A percentile compares a stretch with the other conserved stretches of the same genome.
These are phyloP conservation scores for Coemansia reversa DNA, from an alignment of 192 early-diverging fungal species.

Conservation along the genomic window DNA sequence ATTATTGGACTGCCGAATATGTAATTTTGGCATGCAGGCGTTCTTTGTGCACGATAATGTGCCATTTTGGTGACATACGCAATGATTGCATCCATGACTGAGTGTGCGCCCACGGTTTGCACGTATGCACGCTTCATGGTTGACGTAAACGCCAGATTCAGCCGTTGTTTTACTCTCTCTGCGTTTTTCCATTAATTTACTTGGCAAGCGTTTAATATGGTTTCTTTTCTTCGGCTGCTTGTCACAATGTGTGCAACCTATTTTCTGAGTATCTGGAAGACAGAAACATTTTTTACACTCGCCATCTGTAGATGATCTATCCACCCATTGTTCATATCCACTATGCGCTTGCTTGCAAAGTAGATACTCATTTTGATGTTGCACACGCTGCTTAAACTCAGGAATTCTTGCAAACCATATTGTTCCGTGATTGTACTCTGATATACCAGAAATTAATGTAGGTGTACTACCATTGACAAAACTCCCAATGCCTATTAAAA, in stretches of 20 bases:
- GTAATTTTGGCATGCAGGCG: background rate
- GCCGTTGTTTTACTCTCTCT: background rate
- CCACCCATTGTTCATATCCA: constrained; percentile 26
- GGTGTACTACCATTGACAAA: background rate
- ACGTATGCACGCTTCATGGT: constrained; percentile 36
- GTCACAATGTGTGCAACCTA: constrained; percentile 24
- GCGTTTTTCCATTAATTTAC: constrained; percentile 3
- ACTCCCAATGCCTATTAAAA: background rate
- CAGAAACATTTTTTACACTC: constrained; percentile 39
- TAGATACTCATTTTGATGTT: constrained; percentile 26
- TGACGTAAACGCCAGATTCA: constrained; percentile 17
- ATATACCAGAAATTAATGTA: background rate
- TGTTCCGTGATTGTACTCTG: constrained; percentile 7
- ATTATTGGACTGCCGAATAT: background rate
- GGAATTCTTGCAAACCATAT: constrained; percentile 39
- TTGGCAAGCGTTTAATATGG: background rate
- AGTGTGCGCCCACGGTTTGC: constrained; percentile 25
- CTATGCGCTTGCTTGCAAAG: constrained; percentile 43
- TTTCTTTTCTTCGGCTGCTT: background rate
- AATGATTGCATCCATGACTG: constrained; percentile 5
- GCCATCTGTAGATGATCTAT: background rate
- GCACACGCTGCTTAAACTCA: background rate
- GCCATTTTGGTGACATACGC: constrained; percentile 36
- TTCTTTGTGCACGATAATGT: constrained; percentile 12
- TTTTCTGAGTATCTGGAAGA: constrained; percentile 30